Conservation (phyloP, 768 basidiomycete species). For the Kwoniella mangroviensis region DNA sequence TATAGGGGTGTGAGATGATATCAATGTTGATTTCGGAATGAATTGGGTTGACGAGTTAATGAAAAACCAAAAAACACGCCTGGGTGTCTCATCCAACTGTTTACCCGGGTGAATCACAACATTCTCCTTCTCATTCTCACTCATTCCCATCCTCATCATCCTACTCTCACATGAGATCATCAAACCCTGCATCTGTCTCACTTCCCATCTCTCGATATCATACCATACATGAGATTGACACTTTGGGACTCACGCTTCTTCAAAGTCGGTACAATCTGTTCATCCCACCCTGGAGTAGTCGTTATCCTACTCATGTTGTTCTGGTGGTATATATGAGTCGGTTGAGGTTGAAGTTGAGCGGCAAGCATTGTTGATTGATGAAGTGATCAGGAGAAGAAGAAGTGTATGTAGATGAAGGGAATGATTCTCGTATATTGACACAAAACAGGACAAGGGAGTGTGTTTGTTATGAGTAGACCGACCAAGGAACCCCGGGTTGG, state of each 20-base stretch:
- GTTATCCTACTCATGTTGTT: neutral
- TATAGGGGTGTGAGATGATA: neutral
- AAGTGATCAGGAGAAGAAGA: neutral
- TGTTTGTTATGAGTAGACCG: neutral
- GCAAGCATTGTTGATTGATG: constrained; percentile 3
- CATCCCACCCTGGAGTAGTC: constrained; percentile 29
- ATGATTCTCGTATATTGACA: neutral
- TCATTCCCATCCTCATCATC: neutral
- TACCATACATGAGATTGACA: neutral
- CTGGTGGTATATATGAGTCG: neutral
- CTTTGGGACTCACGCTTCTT: constrained; percentile 34
- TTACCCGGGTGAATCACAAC: neutral
- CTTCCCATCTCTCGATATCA: neutral
- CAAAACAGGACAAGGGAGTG: constrained; percentile 1
- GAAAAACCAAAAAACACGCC: neutral
- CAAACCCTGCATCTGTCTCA: neutral
- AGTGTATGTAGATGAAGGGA: neutral
- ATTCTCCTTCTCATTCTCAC: no score
- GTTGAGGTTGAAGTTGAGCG: neutral
- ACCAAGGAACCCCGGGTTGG: neutral
- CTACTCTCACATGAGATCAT: no score
- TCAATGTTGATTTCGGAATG: neutral
- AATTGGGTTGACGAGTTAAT: neutral
- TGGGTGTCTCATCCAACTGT: neutral
- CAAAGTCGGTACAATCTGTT: constrained; percentile 43